Evolutionary conservation across 495 filamentous ascomycete species (phyloP).

Genomic region (Aspergillus baeticus): DNA sequence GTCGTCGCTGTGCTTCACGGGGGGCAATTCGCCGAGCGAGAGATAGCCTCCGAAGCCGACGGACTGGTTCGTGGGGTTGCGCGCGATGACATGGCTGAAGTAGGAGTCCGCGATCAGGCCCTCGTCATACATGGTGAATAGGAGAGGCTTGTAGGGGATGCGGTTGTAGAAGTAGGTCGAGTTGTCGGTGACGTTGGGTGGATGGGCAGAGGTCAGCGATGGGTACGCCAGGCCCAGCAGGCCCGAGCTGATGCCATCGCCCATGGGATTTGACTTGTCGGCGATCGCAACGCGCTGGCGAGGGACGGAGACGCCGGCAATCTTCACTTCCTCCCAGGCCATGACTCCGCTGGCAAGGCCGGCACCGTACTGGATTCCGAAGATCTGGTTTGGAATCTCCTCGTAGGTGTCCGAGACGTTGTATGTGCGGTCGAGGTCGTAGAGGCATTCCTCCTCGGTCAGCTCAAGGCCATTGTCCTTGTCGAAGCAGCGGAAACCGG

Average conservation of each 20-base stretch:
- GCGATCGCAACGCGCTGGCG: conserved; percentile 53
- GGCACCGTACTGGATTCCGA: conserved; percentile 59
- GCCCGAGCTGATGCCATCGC: conserved; percentile 45
- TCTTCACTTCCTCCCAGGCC: conserved; percentile 53
- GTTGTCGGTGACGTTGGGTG: conserved; percentile 27
- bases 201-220: conserved; percentile 35
- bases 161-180: conserved; percentile 27
- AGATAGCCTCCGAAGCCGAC: conserved; percentile 25
- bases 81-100: conserved; percentile 46
- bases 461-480: conserved; percentile 29
- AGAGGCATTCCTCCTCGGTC: conserved; percentile 37
- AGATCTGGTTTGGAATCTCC: conserved; percentile 45
- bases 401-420: conserved; percentile 37
- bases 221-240: conserved; percentile 63
- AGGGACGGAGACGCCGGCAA: conserved; percentile 53
- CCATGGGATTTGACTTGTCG: conserved; percentile 45
- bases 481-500: conserved; percentile 49
- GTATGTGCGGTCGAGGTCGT: conserved; percentile 40
- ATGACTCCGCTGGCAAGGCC: conserved; percentile 56
- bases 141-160: conserved; percentile 53
- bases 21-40: conserved; percentile 26
- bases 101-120: conserved; percentile 44
- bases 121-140: conserved; percentile 55
- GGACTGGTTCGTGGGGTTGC: conserved; percentile 12
- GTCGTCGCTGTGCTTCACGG: conserved; percentile 17